phyloP scores from a whole-genome alignment of 2,329 filamentous ascomycete species.

The Didymella arachidicola region DNA sequence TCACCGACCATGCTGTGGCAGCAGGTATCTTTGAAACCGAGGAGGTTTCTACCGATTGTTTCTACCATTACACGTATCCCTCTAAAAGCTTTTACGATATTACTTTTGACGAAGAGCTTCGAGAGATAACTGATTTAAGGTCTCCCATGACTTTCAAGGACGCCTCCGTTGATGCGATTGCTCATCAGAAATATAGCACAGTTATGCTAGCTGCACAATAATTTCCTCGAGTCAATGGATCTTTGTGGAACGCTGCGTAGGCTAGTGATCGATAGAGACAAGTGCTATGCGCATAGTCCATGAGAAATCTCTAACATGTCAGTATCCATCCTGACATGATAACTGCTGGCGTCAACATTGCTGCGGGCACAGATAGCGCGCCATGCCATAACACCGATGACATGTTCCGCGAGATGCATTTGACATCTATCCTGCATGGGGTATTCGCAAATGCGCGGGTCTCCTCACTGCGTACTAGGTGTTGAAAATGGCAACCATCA shows the following conservation, averaged over 20 bases:
- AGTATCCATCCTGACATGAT: constrained; percentile 27
- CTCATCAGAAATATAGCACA: background rate
- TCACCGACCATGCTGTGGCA: background rate
- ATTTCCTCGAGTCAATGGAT: background rate
- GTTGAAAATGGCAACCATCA: constrained; percentile 37
- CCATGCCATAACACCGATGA: constrained; percentile 45
- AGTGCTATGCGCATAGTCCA: background rate
- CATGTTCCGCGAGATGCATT: constrained; percentile 41
- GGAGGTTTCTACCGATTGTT: background rate
- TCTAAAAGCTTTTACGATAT: background rate
- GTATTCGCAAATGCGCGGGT: constrained; percentile 25
- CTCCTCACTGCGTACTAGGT: constrained; percentile 30
- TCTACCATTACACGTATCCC: background rate
- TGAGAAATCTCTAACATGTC: background rate
- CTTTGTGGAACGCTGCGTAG: background rate
- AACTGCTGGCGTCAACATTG: constrained; percentile 26
- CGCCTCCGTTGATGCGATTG: background rate
- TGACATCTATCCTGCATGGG: constrained; percentile 34
- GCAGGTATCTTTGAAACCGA: background rate
- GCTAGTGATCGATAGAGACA: background rate
- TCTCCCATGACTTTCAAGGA: background rate
- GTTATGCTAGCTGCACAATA: background rate
- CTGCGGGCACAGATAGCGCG: constrained; percentile 36
- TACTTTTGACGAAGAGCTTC: background rate
- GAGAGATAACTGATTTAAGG: background rate